Percentiles rank a stretch among this genome's conserved stretches.
phyloP scores from a whole-genome alignment of 2,329 filamentous ascomycete species.

The Verticillium dahliae region DNA sequence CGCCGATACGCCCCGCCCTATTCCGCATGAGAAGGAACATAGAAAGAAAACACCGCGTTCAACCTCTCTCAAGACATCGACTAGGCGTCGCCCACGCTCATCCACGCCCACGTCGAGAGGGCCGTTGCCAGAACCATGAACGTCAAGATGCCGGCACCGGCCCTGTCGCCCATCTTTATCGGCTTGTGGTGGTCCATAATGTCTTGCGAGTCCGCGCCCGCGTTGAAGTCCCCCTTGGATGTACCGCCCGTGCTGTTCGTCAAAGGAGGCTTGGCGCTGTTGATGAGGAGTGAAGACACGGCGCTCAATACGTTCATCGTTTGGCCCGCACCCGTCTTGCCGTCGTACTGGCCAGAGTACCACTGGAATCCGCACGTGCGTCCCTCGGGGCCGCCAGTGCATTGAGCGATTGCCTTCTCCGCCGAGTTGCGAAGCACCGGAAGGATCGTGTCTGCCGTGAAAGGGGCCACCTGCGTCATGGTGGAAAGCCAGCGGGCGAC shows the following conservation, averaged over 20 bases:
- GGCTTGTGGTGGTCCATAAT: slow-evolving; percentile 20
- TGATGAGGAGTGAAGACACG: slow-evolving; percentile 42
- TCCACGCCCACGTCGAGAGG: slow-evolving; percentile 39
- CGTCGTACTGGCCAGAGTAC: slow-evolving; percentile 44
- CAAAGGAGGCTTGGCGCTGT: slow-evolving; percentile 30
- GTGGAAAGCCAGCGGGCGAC: slow-evolving; percentile 50
- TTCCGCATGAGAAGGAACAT: background rate
- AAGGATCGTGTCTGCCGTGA: slow-evolving; percentile 40
- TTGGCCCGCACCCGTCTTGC: slow-evolving; percentile 50
- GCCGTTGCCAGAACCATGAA: slow-evolving; percentile 33
- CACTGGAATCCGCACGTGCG: slow-evolving; percentile 50
- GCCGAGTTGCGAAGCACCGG: slow-evolving; percentile 46
- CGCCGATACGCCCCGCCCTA: background rate
- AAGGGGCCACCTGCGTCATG: slow-evolving; percentile 47
- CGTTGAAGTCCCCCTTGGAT: slow-evolving; percentile 34
- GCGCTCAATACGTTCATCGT: slow-evolving; percentile 52
- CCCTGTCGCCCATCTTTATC: slow-evolving; percentile 36
- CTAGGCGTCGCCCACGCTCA: slow-evolving; percentile 31
- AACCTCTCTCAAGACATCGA: background rate
- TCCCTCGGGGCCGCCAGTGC: slow-evolving; percentile 40
- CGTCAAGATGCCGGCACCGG: slow-evolving; percentile 41
- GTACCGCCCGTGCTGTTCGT: slow-evolving; percentile 45
- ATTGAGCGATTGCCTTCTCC: slow-evolving; percentile 46
- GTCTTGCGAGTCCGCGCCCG: slow-evolving; percentile 28
- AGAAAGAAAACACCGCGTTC: background rate